Evolutionary conservation across 495 filamentous ascomycete species (phyloP).

Genomic region (Margaritispora aquatica): DNA sequence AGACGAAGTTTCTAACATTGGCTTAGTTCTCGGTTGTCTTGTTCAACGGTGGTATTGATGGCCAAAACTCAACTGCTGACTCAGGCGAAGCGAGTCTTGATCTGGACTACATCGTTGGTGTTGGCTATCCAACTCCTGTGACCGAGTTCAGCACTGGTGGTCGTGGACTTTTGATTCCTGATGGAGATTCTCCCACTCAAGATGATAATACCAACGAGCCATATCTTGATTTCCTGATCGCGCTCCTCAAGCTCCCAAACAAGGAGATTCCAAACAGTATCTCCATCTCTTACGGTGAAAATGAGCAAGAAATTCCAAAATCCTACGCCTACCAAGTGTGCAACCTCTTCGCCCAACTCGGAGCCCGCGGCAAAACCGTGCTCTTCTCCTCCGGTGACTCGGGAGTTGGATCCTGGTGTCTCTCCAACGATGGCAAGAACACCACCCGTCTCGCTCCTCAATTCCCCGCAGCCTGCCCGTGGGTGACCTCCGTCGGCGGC

Average conservation of each 20-base stretch:
- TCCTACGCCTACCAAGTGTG: slow-evolving; percentile 61
- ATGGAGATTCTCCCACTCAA: slow-evolving; percentile 38
- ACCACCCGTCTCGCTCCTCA: slow-evolving; percentile 55
- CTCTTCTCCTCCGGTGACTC: slow-evolving; percentile 68
- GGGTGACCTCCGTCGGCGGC: slow-evolving; percentile 72
- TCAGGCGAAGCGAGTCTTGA: slow-evolving; percentile 65
- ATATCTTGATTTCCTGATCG: slow-evolving; percentile 73
- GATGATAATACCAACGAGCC: slow-evolving; percentile 61
- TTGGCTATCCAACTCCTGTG: slow-evolving; percentile 51
- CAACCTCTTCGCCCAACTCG: slow-evolving; percentile 65
- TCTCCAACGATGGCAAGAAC: slow-evolving; percentile 58
- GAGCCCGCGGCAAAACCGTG: slow-evolving; percentile 64
- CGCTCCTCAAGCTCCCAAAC: slow-evolving; percentile 49
- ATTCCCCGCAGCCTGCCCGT: slow-evolving; percentile 74
- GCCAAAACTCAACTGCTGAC: slow-evolving; percentile 36
- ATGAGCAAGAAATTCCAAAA: slow-evolving; percentile 56
- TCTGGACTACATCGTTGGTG: slow-evolving; percentile 56
- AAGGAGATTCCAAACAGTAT: slow-evolving; percentile 65
- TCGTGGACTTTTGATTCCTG: slow-evolving; percentile 50
- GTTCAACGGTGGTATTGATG: slow-evolving; percentile 53
- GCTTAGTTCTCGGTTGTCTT: slow-evolving; percentile 54
- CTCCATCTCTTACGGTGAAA: slow-evolving; percentile 68
- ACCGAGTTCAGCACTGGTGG: slow-evolving; percentile 63
- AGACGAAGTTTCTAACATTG: neutral
- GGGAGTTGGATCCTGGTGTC: slow-evolving; percentile 55